Conservation (phyloP, 441 rosid genomes). For the Eruca vesicaria region DNA sequence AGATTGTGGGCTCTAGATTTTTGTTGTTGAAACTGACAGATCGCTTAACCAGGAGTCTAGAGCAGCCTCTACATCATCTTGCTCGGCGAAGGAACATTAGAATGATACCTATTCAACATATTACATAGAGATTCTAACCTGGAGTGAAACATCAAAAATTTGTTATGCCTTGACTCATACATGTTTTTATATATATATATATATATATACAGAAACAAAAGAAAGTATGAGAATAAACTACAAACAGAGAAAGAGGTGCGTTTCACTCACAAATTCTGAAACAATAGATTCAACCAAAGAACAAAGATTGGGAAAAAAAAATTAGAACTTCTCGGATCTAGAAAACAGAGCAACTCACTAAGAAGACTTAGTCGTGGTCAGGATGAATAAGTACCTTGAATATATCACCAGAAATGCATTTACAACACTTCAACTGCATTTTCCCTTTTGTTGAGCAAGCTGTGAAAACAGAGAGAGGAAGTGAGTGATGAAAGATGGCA, state of each 20-base stretch:
- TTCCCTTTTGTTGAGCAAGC: too few species aligned
- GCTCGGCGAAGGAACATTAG: slow-evolving; percentile 51
- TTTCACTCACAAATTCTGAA: slow-evolving; percentile 23
- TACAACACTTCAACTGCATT: too few species aligned
- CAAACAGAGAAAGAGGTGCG: background rate
- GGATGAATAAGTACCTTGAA: too few species aligned
- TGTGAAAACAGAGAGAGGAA: too few species aligned
- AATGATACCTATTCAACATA: slow-evolving; percentile 55
- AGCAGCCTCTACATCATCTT: slow-evolving; percentile 48
- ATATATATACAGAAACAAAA: background rate
- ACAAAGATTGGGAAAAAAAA: background rate
- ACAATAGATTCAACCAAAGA: background rate
- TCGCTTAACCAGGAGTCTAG: slow-evolving; percentile 58
- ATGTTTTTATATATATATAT: background rate
- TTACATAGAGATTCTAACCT: slow-evolving; percentile 12
- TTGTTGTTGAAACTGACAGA: slow-evolving; percentile 48
- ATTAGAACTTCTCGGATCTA: slow-evolving; percentile 30
- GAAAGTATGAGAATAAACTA: background rate
- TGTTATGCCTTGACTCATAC: slow-evolving; percentile 3
- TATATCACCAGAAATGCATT: too few species aligned
- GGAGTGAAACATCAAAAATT: slow-evolving; percentile 10
- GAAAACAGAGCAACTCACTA: background rate
- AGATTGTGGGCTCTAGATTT: slow-evolving; percentile 52
- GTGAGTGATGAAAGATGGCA: too few species aligned
- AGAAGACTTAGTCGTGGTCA: too few species aligned